A percentile compares a stretch with the other conserved stretches of the same genome.
These are phyloP conservation scores for Aspergillus sp. DNA, from an alignment of 2,329 filamentous ascomycete species.

Conservation along the genomic window DNA sequence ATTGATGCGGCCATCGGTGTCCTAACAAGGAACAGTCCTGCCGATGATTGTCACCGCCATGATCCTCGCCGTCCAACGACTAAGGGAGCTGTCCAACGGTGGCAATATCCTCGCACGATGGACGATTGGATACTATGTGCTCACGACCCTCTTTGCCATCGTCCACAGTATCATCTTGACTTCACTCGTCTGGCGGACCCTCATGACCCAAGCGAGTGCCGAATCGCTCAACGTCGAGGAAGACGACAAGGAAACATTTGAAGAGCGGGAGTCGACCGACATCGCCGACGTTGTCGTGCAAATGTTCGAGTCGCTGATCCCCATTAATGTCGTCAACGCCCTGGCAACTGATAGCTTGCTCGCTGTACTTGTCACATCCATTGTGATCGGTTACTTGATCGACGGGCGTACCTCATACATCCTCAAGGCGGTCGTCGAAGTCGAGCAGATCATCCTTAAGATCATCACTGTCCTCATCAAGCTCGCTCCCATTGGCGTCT, in stretches of 20 bases:
- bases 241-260: conserved; percentile 7
- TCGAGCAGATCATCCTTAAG: conserved; percentile 13
- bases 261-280: conserved; percentile 3
- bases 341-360: conserved; percentile 14
- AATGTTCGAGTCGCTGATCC: conserved; percentile 15
- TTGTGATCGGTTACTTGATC: conserved; percentile 12
- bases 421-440: conserved; percentile 8
- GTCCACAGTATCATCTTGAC: conserved; percentile 11
- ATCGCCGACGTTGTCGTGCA: conserved; percentile 16
- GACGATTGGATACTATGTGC: conserved; percentile 16
- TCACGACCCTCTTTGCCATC: conserved; percentile 14
- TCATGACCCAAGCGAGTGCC: conserved; percentile 5
- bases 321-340: conserved; percentile 9
- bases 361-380: conserved; percentile 9
- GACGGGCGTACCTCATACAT: conserved; percentile 5
- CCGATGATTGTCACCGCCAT: conserved; percentile 15
- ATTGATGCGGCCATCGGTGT: background rate
- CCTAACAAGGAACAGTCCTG: background rate
- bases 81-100: conserved; percentile 10
- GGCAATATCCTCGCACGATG: conserved; percentile 15
- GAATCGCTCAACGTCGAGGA: conserved; percentile 7
- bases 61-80: conserved; percentile 14
- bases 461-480: conserved; percentile 12
- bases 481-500: conserved; percentile 12
- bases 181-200: conserved; percentile 11